Evolutionary conservation across 305 asterid genomes (phyloP).

Genomic region (Ajuga reptans): DNA sequence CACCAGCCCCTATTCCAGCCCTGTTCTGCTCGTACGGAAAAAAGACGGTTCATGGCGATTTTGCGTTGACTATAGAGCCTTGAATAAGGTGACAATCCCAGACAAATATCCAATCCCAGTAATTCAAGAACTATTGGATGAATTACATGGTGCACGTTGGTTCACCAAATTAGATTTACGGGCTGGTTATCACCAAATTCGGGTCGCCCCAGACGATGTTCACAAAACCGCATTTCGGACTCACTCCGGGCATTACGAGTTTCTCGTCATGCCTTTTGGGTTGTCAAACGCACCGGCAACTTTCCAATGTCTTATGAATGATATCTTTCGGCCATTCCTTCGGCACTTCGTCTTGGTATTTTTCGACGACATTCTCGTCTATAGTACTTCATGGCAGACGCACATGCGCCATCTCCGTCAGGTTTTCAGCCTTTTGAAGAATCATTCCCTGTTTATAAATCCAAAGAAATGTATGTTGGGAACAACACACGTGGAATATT

Average conservation of each 20-base stretch:
- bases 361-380: background rate
- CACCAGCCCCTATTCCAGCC: background rate
- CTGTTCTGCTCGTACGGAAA: background rate
- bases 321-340: background rate
- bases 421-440: no score
- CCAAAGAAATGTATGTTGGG: no score
- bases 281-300: background rate
- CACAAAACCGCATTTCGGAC: background rate
- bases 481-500: no score
- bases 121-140: background rate
- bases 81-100: background rate
- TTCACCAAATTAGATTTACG: background rate
- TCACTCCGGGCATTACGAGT: background rate
- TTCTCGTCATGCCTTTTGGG: background rate
- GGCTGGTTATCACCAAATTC: background rate
- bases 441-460: no score
- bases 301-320: background rate
- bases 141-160: background rate
- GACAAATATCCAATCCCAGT: background rate
- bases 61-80: background rate
- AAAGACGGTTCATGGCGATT: background rate
- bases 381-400: background rate
- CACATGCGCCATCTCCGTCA: background rate
- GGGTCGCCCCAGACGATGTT: background rate
- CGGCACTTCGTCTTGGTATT: background rate